These are phyloP conservation scores for Lophiotrema nucula DNA, from an alignment of 495 filamentous ascomycete species.

Conservation along the genomic window DNA sequence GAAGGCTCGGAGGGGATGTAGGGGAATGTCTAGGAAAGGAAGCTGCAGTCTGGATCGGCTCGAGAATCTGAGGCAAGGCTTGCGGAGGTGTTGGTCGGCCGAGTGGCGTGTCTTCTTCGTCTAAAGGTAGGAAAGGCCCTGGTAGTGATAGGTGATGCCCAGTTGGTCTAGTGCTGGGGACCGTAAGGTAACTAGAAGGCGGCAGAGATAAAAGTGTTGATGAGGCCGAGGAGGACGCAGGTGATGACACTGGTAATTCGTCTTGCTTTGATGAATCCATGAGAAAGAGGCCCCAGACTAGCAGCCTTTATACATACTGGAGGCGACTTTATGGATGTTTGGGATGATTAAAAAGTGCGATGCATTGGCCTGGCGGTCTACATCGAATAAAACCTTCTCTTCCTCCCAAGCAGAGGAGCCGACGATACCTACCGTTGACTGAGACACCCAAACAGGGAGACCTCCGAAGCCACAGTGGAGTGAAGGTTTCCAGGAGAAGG, in stretches of 20 bases:
- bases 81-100: neutral
- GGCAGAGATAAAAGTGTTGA: constrained; percentile 13
- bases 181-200: constrained; percentile 24
- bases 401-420: neutral
- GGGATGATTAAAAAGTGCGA: neutral
- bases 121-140: neutral
- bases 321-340: neutral
- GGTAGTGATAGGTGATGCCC: constrained; percentile 4
- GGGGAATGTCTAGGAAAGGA: neutral
- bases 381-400: neutral
- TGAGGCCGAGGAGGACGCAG: constrained; percentile 7
- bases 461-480: constrained; percentile 14
- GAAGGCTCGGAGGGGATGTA: neutral
- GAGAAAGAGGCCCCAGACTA: neutral
- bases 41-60: neutral
- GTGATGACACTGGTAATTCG: constrained; percentile 3
- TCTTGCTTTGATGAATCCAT: constrained; percentile 22
- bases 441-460: constrained; percentile 12
- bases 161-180: constrained; percentile 15
- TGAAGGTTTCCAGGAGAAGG: neutral
- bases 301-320: constrained; percentile 25
- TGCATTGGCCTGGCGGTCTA: neutral
- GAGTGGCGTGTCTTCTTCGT: neutral
- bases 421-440: constrained; percentile 2
- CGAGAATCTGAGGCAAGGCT: neutral